These are phyloP conservation scores for Wickerhamiella siamensis DNA, from an alignment of 805 yeast species.

Conservation along the genomic window DNA sequence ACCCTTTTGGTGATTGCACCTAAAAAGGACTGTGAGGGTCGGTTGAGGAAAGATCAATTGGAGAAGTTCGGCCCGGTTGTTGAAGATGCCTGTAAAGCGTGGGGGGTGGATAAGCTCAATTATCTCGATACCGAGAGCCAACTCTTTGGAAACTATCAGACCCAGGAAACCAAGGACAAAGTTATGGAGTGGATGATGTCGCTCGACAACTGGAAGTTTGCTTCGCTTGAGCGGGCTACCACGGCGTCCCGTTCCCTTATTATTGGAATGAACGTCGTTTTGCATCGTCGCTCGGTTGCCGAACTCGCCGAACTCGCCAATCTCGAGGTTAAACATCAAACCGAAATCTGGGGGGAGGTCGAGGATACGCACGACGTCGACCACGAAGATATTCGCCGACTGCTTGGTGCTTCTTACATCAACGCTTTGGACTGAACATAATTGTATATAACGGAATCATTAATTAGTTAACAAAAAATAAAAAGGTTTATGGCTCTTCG, in stretches of 20 bases:
- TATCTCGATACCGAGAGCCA: conserved; percentile 73
- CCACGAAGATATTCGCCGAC: conserved; percentile 73
- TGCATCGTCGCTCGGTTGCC: conserved; percentile 33
- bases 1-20: conserved; percentile 83
- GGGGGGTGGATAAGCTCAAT: conserved; percentile 34
- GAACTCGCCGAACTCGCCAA: conserved; percentile 66
- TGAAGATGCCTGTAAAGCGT: conserved; percentile 43
- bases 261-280: conserved; percentile 56
- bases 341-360: conserved; percentile 92
- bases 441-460: background rate
- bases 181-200: conserved; percentile 50
- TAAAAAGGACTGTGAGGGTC: conserved; percentile 64
- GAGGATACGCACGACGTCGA: conserved; percentile 99
- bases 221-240: conserved; percentile 83
- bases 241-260: conserved; percentile 74
- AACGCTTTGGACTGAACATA: conserved; percentile 23
- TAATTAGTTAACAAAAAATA: background rate
- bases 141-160: conserved; percentile 65
- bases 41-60: conserved; percentile 65
- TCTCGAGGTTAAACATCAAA: conserved; percentile 72
- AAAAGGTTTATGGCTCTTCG: background rate
- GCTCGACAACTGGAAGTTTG: conserved; percentile 62
- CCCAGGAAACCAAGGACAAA: conserved; percentile 40
- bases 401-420: conserved; percentile 64
- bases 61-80: conserved; percentile 64